phyloP scores from a whole-genome alignment of 1,284 basidiomycete genomes.

The Ustilago esculenta region DNA sequence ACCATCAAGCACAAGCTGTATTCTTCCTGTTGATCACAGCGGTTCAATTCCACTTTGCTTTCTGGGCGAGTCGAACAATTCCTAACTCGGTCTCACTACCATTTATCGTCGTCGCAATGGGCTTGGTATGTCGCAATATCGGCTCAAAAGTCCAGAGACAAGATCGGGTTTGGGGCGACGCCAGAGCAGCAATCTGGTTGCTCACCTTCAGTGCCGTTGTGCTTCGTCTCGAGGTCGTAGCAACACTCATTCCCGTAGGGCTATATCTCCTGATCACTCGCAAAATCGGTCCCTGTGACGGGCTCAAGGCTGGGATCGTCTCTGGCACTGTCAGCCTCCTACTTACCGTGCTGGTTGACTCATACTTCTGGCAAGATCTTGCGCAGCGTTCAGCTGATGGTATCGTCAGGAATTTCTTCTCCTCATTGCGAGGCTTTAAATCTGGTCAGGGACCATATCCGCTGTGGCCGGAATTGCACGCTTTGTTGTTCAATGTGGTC shows the following conservation, averaged over 20 bases:
- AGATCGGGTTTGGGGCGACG: conserved; percentile 14
- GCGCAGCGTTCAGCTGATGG: background rate
- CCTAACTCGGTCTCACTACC: conserved; percentile 93
- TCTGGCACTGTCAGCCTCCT: conserved; percentile 13
- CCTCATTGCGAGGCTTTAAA: background rate
- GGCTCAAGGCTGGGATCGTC: conserved; percentile 23
- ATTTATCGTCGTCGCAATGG: conserved; percentile 76
- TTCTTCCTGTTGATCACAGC: conserved; percentile 74
- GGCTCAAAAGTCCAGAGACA: background rate
- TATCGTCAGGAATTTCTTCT: background rate
- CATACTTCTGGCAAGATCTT: conserved; percentile 79
- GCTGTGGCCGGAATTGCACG: conserved; percentile 87
- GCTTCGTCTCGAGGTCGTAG: conserved; percentile 81
- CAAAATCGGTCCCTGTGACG: conserved; percentile 15
- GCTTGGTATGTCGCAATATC: conserved; percentile 70
- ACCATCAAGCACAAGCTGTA: background rate
- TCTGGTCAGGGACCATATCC: background rate
- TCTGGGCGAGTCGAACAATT: conserved; percentile 90
- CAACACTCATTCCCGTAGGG: conserved; percentile 49
- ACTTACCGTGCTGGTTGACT: conserved; percentile 74
- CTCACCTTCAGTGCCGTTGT: conserved; percentile 78
- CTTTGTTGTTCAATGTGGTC: conserved; percentile 85
- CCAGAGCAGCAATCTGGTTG: conserved; percentile 65
- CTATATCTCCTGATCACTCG: conserved; percentile 37
- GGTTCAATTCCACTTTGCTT: conserved; percentile 88